Evolutionary conservation across 352 stramenopile species (phyloP).

Genomic region (Phytophthora sojae): DNA sequence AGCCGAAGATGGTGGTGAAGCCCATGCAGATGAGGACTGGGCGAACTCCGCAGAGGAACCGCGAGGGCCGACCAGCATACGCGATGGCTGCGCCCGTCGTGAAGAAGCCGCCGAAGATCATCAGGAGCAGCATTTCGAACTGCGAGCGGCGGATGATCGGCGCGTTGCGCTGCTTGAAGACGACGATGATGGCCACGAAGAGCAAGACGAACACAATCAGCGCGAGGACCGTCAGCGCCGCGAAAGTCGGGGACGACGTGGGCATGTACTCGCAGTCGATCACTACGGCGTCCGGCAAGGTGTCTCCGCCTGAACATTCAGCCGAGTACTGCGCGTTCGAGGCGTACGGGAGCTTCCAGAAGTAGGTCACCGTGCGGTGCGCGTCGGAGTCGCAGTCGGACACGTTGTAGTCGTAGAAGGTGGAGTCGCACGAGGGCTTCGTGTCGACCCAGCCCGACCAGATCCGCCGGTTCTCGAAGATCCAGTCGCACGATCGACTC

Average conservation of each 20-base stretch:
- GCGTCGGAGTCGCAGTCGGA: conserved; percentile 39
- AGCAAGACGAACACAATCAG: conserved; percentile 28
- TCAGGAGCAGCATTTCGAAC: conserved; percentile 52
- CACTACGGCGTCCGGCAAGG: conserved; percentile 22
- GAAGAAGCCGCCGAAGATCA: conserved; percentile 50
- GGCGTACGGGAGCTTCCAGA: conserved; percentile 42
- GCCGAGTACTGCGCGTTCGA: conserved; percentile 24
- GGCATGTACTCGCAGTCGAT: conserved; percentile 60
- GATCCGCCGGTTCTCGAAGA: conserved; percentile 21
- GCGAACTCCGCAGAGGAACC: conserved; percentile 39
- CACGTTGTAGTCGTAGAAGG: conserved; percentile 54
- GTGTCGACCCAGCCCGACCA: conserved; percentile 48
- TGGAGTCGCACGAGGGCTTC: conserved; percentile 46
- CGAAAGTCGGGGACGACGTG: conserved; percentile 36
- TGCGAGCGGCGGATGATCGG: conserved; percentile 60
- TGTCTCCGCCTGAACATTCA: conserved; percentile 38
- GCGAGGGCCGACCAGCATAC: conserved; percentile 43
- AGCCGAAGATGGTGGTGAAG: conserved; percentile 57
- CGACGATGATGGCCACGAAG: conserved; percentile 21
- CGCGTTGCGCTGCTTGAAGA: conserved; percentile 40
- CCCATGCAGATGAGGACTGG: conserved; percentile 46
- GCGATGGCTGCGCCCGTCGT: conserved; percentile 37
- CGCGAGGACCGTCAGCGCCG: conserved; percentile 13
- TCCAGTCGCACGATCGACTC: conserved; percentile 60
- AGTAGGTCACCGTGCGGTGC: conserved; percentile 39